Conservation (phyloP, 1,284 basidiomycete species). For the Cronartium ribicola region DNA sequence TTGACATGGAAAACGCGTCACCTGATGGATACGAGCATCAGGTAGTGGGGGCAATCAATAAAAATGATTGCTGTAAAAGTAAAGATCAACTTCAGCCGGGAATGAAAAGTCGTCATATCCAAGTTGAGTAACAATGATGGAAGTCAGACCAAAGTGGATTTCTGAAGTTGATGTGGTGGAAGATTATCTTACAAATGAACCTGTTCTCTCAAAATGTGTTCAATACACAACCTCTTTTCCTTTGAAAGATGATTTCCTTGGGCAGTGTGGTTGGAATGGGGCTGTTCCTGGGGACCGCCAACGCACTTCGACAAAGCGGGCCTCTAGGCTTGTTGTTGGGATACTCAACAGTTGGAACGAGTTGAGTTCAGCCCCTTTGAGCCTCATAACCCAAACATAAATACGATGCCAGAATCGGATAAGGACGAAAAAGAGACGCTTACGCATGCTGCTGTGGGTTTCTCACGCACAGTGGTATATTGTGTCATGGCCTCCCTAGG, state of each 20-base stretch:
- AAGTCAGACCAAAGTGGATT: neutral
- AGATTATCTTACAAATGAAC: neutral
- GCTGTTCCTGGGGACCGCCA: conserved; percentile 34
- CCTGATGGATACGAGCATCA: neutral
- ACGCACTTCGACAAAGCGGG: conserved; percentile 21
- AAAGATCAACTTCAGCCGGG: conserved; percentile 7
- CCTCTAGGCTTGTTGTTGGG: conserved; percentile 31
- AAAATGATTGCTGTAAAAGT: too few relatives aligned
- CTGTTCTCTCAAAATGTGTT: neutral
- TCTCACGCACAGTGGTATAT: conserved; percentile 21
- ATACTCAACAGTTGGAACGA: conserved; percentile 24
- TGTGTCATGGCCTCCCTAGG: conserved; percentile 35
- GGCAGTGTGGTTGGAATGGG: conserved; percentile 39
- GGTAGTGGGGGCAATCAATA: neutral
- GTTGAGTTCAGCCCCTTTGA: too few relatives aligned
- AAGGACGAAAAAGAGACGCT: neutral
- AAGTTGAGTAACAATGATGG: conserved; percentile 9
- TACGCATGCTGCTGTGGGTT: too few relatives aligned
- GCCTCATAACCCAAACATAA: neutral
- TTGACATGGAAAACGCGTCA: conserved; percentile 2
- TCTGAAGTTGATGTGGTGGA: neutral
- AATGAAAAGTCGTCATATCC: conserved; percentile 32
- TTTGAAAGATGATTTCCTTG: conserved; percentile 30
- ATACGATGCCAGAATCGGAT: neutral
- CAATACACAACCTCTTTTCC: neutral